Conservation (phyloP, 108 stramenopile genomes). For the Fragilaria radians region DNA sequence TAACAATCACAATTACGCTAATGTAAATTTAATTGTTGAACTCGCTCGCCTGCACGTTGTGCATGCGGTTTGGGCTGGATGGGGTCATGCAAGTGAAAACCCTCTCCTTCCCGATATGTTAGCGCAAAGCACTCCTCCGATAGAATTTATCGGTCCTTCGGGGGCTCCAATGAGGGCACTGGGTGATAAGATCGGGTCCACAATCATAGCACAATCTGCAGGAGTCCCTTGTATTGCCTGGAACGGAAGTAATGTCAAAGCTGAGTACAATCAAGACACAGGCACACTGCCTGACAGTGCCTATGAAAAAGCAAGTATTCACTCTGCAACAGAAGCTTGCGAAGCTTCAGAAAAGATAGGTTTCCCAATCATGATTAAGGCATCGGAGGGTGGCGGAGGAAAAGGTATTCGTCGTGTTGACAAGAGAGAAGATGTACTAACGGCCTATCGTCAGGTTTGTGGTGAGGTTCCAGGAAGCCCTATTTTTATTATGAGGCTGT, state of each 20-base stretch:
- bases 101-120: constrained; percentile 91
- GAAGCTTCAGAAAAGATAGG: constrained; percentile 83
- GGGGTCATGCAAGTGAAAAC: constrained; percentile 99
- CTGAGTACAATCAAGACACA: constrained; percentile 60
- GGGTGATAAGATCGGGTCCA: constrained; percentile 99
- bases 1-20: constrained; percentile 99
- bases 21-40: constrained; percentile 98
- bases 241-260: constrained; percentile 88
- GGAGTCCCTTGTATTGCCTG: constrained; percentile 97
- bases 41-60: constrained; percentile 93
- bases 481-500: constrained; percentile 97
- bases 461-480: constrained; percentile 98
- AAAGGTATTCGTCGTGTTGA: constrained; percentile 94
- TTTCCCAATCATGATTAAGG: constrained; percentile 99
- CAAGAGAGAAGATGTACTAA: constrained; percentile 65
- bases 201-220: constrained; percentile 98
- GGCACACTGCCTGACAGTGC: constrained; percentile 82
- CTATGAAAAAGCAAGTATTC: constrained; percentile 84
- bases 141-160: constrained; percentile 96
- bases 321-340: constrained; percentile 66
- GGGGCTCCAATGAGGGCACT: constrained; percentile 97
- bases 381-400: constrained; percentile 98
- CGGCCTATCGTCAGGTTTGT: constrained; percentile 94
- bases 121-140: constrained; percentile 66
- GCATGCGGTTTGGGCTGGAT: constrained; percentile 99